Evolutionary conservation across 1,284 basidiomycete species (phyloP).

Genomic region (Tylopilus orsonianus): DNA sequence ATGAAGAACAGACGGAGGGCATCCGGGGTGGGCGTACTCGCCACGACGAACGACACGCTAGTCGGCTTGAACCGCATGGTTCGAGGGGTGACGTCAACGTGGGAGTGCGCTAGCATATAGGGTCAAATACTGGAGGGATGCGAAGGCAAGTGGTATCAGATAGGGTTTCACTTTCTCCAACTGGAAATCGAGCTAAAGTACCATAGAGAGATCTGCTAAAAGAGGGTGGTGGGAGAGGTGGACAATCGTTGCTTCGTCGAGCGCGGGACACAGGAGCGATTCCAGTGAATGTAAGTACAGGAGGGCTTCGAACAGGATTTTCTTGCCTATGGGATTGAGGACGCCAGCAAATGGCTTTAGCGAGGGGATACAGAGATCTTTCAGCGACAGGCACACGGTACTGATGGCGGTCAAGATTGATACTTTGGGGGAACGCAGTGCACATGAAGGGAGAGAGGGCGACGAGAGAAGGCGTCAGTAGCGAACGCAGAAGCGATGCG

Average conservation of each 20-base stretch:
- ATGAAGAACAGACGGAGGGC: conserved; percentile 23
- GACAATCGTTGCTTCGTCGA: conserved; percentile 25
- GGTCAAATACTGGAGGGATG: conserved; percentile 10
- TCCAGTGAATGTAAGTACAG: conserved; percentile 19
- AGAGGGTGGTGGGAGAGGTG: conserved; percentile 25
- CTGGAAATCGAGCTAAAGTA: conserved; percentile 16
- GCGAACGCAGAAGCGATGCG: conserved; percentile 23
- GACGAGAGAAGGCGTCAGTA: conserved; percentile 24
- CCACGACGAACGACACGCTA: conserved; percentile 19
- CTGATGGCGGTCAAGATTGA: conserved; percentile 26
- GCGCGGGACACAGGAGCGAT: conserved; percentile 19
- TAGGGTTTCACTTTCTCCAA: conserved; percentile 14
- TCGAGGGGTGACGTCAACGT: conserved; percentile 25
- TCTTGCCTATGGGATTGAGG: conserved; percentile 12
- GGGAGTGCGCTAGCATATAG: conserved; percentile 12
- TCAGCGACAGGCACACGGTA: conserved; percentile 22
- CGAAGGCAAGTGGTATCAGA: conserved; percentile 19
- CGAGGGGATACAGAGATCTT: conserved; percentile 12
- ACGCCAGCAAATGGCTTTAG: not conserved
- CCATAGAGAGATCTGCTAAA: conserved; percentile 18
- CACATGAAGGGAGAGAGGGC: conserved; percentile 14
- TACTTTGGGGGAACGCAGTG: conserved; percentile 17
- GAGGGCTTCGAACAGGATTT: conserved; percentile 23
- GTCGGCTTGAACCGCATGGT: conserved; percentile 18
- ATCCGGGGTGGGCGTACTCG: conserved; percentile 13